phyloP scores from a whole-genome alignment of 305 asterid genomes.

The Rubia peregrina region DNA sequence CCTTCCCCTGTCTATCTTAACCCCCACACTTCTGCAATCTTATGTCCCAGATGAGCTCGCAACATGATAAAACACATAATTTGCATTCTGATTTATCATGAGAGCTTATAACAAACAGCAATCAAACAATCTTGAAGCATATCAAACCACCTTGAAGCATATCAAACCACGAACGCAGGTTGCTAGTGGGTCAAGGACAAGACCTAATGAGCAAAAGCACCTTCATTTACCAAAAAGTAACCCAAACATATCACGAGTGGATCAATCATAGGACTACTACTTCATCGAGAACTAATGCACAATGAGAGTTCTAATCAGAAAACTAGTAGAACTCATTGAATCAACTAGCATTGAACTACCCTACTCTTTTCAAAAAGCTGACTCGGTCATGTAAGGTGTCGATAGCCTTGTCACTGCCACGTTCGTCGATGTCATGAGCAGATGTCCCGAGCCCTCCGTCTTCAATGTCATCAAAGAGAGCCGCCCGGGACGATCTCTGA shows the following conservation, averaged over 20 bases:
- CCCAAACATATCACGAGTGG: not conserved
- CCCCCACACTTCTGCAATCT: not conserved
- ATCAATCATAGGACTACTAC: not conserved
- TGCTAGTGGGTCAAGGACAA: not conserved
- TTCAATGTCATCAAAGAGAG: conserved; percentile 80
- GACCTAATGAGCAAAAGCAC: not conserved
- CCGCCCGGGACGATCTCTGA: conserved; percentile 56
- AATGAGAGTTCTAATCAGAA: not conserved
- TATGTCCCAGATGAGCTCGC: not conserved
- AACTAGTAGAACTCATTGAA: not conserved
- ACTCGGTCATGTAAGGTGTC: conserved; percentile 82
- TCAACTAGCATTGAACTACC: conserved; percentile 10
- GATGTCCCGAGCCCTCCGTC: conserved; percentile 72
- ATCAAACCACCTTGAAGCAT: too few relatives aligned
- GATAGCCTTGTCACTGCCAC: conserved; percentile 60
- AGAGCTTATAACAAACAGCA: not conserved
- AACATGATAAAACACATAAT: not conserved
- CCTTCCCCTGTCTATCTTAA: not conserved
- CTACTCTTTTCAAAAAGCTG: conserved; percentile 68
- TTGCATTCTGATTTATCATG: not conserved
- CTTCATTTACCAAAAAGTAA: not conserved
- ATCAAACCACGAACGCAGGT: not conserved
- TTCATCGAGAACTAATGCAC: not conserved
- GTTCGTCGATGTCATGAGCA: conserved; percentile 60
- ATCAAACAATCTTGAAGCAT: not conserved